Evolutionary conservation across 805 yeast species (phyloP).

Genomic region (Saccharomycopsis amapae): DNA sequence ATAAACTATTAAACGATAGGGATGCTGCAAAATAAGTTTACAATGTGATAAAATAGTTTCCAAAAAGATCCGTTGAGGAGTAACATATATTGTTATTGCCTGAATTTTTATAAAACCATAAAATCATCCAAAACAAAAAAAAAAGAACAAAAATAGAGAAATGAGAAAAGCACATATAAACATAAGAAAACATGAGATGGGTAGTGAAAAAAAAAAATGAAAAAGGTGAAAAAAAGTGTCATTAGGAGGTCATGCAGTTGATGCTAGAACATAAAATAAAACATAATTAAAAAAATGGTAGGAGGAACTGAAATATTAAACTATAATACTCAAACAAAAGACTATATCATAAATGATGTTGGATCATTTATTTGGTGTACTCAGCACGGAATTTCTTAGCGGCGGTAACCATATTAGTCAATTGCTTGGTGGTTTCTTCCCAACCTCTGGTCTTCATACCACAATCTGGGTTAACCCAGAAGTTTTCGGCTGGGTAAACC

Average conservation of each 20-base stretch:
- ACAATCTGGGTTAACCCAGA: constrained; percentile 99
- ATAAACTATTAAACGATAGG: too few relatives aligned
- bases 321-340: too few relatives aligned
- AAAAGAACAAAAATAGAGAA: background rate
- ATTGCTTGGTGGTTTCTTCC: constrained; percentile 92
- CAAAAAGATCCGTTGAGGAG: constrained; percentile 11
- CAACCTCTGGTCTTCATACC: constrained; percentile 99
- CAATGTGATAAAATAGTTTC: background rate
- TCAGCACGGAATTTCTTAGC: constrained; percentile 88
- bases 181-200: background rate
- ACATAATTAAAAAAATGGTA: background rate
- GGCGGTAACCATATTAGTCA: constrained; percentile 98
- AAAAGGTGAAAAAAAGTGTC: background rate
- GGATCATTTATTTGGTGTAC: constrained; percentile 23
- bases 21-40: too few relatives aligned
- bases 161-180: background rate
- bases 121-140: background rate
- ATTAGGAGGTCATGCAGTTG: constrained; percentile 16
- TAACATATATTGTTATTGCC: background rate
- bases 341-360: background rate
- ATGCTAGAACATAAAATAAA: constrained; percentile 9
- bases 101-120: background rate
- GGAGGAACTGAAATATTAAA: background rate
- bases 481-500: constrained; percentile 95
- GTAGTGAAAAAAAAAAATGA: background rate